Evolutionary conservation across 352 stramenopile species (phyloP).

Genomic region (Globisporangium camurandrum): DNA sequence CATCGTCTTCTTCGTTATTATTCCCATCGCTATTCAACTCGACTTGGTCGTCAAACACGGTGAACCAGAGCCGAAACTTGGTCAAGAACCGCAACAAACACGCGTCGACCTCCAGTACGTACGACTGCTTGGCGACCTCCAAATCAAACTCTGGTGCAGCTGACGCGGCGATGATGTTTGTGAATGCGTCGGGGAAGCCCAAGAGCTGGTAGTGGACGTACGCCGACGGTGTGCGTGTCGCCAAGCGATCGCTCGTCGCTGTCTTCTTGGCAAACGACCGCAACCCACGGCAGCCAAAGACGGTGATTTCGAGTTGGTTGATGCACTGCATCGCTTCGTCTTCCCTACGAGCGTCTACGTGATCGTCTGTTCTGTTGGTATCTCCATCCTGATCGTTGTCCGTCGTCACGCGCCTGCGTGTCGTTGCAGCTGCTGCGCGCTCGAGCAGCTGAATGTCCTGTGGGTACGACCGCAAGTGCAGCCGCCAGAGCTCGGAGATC

Average conservation of each 20-base stretch:
- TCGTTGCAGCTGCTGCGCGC: slow-evolving; percentile 8
- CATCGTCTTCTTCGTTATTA: too few relatives aligned
- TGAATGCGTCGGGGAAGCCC: slow-evolving; percentile 85
- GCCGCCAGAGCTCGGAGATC: slow-evolving; percentile 86
- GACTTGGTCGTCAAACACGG: slow-evolving; percentile 79
- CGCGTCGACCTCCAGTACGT: slow-evolving; percentile 60
- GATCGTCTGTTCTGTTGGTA: slow-evolving; percentile 15
- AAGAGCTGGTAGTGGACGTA: slow-evolving; percentile 91
- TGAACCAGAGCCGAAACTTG: slow-evolving; percentile 76
- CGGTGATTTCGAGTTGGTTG: slow-evolving; percentile 64
- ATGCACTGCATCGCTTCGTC: slow-evolving; percentile 13
- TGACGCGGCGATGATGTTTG: slow-evolving; percentile 66
- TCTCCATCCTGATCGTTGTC: slow-evolving; percentile 2
- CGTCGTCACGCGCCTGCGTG: not conserved
- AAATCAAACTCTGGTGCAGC: slow-evolving; percentile 72
- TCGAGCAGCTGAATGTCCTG: slow-evolving; percentile 65
- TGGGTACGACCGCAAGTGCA: slow-evolving; percentile 87
- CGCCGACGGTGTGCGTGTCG: too few relatives aligned
- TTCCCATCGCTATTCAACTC: slow-evolving; percentile 22
- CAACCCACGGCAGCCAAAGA: slow-evolving; percentile 59
- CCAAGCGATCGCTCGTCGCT: slow-evolving; percentile 18
- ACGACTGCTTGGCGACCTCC: slow-evolving; percentile 48
- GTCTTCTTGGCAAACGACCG: slow-evolving; percentile 32
- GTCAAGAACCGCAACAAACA: slow-evolving; percentile 76
- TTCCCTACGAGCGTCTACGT: too few relatives aligned